These are phyloP conservation scores for Ambrosiella cleistominuta DNA, from an alignment of 2,329 filamentous ascomycete species.

Conservation along the genomic window DNA sequence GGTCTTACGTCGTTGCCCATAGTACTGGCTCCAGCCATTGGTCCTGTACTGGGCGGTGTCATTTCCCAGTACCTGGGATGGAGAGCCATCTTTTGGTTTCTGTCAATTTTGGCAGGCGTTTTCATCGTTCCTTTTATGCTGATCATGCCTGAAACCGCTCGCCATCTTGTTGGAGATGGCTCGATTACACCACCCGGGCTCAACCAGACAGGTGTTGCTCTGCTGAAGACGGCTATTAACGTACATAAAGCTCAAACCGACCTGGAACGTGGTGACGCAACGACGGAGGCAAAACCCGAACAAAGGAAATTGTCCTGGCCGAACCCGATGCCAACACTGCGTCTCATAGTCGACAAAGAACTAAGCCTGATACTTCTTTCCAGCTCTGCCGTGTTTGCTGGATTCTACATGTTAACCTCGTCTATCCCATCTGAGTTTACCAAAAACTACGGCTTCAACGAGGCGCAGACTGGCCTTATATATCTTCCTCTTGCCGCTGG, in stretches of 20 bases:
- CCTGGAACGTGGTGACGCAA: neutral
- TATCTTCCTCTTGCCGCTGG: constrained; percentile 34
- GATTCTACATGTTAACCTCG: constrained; percentile 31
- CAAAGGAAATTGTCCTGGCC: constrained; percentile 15
- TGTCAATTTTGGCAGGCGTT: constrained; percentile 29
- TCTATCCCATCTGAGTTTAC: constrained; percentile 28
- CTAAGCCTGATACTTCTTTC: constrained; percentile 28
- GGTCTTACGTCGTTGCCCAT: constrained; percentile 31
- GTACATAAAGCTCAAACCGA: neutral
- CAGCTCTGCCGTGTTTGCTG: constrained; percentile 29
- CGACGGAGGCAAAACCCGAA: neutral
- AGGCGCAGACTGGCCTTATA: constrained; percentile 35
- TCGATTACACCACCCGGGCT: constrained; percentile 25
- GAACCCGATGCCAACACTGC: constrained; percentile 25
- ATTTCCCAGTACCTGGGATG: constrained; percentile 40
- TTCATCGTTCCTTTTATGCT: constrained; percentile 26
- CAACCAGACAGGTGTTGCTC: constrained; percentile 21
- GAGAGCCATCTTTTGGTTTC: constrained; percentile 45
- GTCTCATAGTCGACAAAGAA: constrained; percentile 26
- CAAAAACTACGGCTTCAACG: constrained; percentile 40
- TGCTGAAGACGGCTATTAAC: constrained; percentile 13
- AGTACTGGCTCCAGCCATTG: constrained; percentile 31
- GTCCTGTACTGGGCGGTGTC: constrained; percentile 41
- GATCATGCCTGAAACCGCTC: constrained; percentile 37
- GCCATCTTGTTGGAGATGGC: constrained; percentile 34